Conservation (phyloP, 805 yeast species). For the Ogataea saltuana region DNA sequence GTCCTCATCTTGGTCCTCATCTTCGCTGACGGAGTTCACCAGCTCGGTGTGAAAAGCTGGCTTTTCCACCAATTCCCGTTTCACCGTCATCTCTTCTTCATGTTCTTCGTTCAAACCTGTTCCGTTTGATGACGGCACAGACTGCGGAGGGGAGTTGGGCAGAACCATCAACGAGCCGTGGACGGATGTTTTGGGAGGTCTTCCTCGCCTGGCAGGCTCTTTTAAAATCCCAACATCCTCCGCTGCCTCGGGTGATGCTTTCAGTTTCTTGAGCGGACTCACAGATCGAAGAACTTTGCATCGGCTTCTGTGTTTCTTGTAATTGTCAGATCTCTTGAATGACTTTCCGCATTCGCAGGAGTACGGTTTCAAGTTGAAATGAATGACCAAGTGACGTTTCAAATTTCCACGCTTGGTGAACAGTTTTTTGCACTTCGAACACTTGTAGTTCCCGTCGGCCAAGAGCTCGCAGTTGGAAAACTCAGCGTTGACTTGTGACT, state of each 20-base stretch:
- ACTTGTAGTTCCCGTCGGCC: conserved; percentile 22
- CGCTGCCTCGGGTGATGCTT: neutral
- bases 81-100: neutral
- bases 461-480: conserved; percentile 23
- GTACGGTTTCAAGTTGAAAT: conserved; percentile 27
- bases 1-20: conserved; percentile 6
- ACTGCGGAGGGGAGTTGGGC: conserved; percentile 5
- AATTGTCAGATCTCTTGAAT: conserved; percentile 30
- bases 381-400: conserved; percentile 28
- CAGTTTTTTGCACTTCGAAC: conserved; percentile 23
- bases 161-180: conserved; percentile 3
- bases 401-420: conserved; percentile 30
- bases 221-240: neutral
- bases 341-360: conserved; percentile 29
- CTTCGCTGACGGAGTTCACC: neutral
- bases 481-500: conserved; percentile 23
- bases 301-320: conserved; percentile 23
- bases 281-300: conserved; percentile 18
- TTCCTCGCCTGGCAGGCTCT: conserved; percentile 7
- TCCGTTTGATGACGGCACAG: conserved; percentile 4
- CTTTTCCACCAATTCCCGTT: too few species aligned
- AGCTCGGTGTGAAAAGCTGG: too few species aligned
- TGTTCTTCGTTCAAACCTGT: neutral
- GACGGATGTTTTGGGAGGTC: conserved; percentile 5
- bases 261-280: conserved; percentile 1